These are phyloP conservation scores for Fusarium guadeloupense DNA, from an alignment of 2,329 filamentous ascomycete genomes.

Conservation along the genomic window DNA sequence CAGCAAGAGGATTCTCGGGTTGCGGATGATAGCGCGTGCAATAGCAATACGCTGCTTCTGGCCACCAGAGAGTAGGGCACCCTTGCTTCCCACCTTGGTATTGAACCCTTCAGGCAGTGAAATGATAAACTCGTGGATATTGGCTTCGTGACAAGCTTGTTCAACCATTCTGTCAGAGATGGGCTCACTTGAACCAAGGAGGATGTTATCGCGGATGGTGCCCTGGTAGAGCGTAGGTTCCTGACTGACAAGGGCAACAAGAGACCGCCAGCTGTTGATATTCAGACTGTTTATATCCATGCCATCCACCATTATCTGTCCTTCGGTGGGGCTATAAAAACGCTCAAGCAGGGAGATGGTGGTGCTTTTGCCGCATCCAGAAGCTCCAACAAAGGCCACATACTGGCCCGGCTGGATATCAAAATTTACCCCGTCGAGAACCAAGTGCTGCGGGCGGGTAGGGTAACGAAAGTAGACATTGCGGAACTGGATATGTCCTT, in stretches of 20 bases:
- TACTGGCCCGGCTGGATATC: slow-evolving; percentile 51
- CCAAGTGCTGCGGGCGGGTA: slow-evolving; percentile 70
- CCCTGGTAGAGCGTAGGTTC: slow-evolving; percentile 49
- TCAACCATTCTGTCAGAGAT: slow-evolving; percentile 77
- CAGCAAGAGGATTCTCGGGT: slow-evolving; percentile 84
- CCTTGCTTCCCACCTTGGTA: slow-evolving; percentile 87
- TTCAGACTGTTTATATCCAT: slow-evolving; percentile 32
- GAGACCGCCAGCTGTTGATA: slow-evolving; percentile 37
- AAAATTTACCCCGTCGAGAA: slow-evolving; percentile 70
- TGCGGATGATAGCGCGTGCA: slow-evolving; percentile 88
- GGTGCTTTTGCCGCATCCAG: slow-evolving; percentile 62
- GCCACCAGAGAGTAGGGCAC: slow-evolving; percentile 83
- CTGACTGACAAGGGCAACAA: slow-evolving; percentile 43
- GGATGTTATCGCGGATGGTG: slow-evolving; percentile 61
- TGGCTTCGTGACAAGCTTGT: slow-evolving; percentile 85
- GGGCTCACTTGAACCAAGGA: slow-evolving; percentile 65
- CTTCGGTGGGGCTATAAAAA: slow-evolving; percentile 56
- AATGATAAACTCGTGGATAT: slow-evolving; percentile 91
- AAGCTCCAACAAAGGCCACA: slow-evolving; percentile 58
- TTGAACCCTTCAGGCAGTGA: slow-evolving; percentile 86
- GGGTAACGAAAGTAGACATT: slow-evolving; percentile 74
- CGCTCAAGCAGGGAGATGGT: slow-evolving; percentile 63
- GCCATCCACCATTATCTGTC: slow-evolving; percentile 1
- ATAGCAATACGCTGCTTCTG: slow-evolving; percentile 97
- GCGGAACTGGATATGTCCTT: slow-evolving; percentile 71